Base-by-base conservation (phyloP, 352 stramenopile species). In the Plasmopara viticola region DNA sequence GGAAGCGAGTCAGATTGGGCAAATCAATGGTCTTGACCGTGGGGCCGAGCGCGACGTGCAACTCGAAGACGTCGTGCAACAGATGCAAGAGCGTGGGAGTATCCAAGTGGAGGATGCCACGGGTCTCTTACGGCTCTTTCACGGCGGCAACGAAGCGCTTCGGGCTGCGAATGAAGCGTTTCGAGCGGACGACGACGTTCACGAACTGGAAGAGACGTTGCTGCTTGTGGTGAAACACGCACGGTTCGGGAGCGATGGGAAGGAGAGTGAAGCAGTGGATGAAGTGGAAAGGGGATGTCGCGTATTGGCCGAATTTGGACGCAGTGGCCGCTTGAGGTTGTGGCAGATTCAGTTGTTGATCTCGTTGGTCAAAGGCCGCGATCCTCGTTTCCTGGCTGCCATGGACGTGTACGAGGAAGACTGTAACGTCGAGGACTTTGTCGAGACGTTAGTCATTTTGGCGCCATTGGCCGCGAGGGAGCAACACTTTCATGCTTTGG, bases 151-250 rank as follows among this genome's bases (percentile, higher is more conserved):
- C 20, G 81, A 88, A 18, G 81, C 81, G 9, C 66, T 92, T 17
- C 58, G 84, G 44, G 81, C 78, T 28, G 81, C 81, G 0, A 82
- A 82, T 45, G 81, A 92, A 41, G 81, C 76, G 0, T 91, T 87
- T 52, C 72, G 80, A 28, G 71, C 73, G 2, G 81, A 92, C 42
- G 68, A 72, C 10, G 81, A 92, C 40, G 67, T 87, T 9, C 78
- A 78, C 20, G 81, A 92, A 44, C 60, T 92, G 5, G 76, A 89
- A 17, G 81, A 92, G 44, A 92, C 81, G 17, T 42, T 92, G 48
- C 54, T 87, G n/a, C 48, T 92, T 6, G 75, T 92, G 13, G 78
- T 92, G 17, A 92, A 92, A 51, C 81, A 92, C 46, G 81, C 81
- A 0, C 72, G 76, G 28, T 86, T 90, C 58, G 74, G 70, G 13